phyloP scores from a whole-genome alignment of 2,329 filamentous ascomycete species.

The Remersonia thermophila region DNA sequence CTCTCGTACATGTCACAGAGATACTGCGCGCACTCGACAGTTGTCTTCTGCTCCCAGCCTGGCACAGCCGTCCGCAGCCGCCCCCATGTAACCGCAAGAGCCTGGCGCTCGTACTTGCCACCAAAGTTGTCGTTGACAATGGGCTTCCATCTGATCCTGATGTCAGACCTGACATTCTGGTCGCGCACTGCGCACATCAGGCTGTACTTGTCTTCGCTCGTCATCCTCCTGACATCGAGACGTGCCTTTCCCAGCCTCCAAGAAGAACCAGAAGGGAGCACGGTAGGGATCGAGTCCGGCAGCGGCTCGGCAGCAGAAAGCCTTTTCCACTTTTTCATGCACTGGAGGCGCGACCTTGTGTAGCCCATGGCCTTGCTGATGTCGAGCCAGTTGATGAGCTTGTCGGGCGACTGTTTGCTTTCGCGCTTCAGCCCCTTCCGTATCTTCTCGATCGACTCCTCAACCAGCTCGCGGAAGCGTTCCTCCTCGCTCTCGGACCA shows the following conservation, averaged over 20 bases:
- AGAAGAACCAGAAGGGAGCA: conserved; percentile 19
- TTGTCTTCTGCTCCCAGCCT: conserved; percentile 10
- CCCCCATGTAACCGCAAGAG: conserved; percentile 15
- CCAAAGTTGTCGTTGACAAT: conserved; percentile 9
- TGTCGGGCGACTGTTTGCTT: conserved; percentile 32
- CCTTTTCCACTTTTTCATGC: conserved; percentile 53
- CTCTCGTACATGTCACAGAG: conserved; percentile 15
- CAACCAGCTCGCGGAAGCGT: conserved; percentile 38
- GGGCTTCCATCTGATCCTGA: conserved; percentile 36
- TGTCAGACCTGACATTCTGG: conserved; percentile 28
- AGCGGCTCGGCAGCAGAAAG: conserved; percentile 24
- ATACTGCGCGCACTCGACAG: conserved; percentile 13
- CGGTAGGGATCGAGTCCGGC: conserved; percentile 9
- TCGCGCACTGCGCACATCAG: conserved; percentile 33
- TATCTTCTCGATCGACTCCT: conserved; percentile 38
- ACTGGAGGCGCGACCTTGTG: conserved; percentile 54
- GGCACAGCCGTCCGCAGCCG: conserved; percentile 15
- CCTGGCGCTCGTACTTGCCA: conserved; percentile 12
- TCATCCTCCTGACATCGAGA: conserved; percentile 30
- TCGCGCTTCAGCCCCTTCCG: conserved; percentile 24
- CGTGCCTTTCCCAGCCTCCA: conserved; percentile 33
- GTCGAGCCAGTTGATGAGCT: conserved; percentile 51
- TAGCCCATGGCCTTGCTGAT: conserved; percentile 51
- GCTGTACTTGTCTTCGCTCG: conserved; percentile 31
- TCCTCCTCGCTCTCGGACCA: conserved; percentile 53